These are phyloP conservation scores for Saccharomycopsis sp. DNA, from an alignment of 805 yeast species.

Conservation along the genomic window DNA sequence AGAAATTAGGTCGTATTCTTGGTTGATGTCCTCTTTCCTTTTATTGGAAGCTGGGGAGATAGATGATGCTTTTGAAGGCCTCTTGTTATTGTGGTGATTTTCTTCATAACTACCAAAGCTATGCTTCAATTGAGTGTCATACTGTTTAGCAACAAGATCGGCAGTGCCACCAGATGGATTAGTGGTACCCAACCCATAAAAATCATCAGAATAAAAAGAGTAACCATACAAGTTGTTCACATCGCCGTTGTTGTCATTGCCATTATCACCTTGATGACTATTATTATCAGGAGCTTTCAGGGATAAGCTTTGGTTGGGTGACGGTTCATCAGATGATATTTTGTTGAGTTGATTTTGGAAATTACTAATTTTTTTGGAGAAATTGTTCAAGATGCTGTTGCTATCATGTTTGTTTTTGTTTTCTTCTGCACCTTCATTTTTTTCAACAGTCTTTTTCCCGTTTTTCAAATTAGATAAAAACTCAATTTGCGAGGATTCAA, in stretches of 20 bases:
- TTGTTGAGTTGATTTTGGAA: slow-evolving; percentile 15
- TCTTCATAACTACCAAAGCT: not conserved
- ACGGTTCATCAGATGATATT: slow-evolving; percentile 9
- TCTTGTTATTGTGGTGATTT: not conserved
- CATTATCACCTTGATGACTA: not conserved
- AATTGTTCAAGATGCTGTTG: too few species aligned
- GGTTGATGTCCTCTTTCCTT: slow-evolving; percentile 7
- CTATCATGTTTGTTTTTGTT: too few species aligned
- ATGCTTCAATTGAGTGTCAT: not conserved
- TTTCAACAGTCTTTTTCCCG: not conserved
- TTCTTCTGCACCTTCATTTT: not conserved
- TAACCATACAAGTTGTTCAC: slow-evolving; percentile 13
- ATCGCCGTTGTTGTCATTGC: not conserved
- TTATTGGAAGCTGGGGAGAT: too few species aligned
- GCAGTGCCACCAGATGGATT: not conserved
- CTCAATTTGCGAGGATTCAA: slow-evolving; percentile 18
- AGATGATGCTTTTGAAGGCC: not conserved
- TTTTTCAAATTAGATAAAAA: slow-evolving; percentile 14
- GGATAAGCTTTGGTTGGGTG: slow-evolving; percentile 5
- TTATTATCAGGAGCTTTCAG: slow-evolving; percentile 1
- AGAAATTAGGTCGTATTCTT: slow-evolving; percentile 18
- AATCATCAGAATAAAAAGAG: slow-evolving; percentile 17
- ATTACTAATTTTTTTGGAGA: slow-evolving; percentile 4
- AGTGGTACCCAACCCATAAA: slow-evolving; percentile 1
- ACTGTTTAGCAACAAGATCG: not conserved